Conservation (phyloP, 371 early-diverging fungal species). For the Rhizopus delemar region DNA sequence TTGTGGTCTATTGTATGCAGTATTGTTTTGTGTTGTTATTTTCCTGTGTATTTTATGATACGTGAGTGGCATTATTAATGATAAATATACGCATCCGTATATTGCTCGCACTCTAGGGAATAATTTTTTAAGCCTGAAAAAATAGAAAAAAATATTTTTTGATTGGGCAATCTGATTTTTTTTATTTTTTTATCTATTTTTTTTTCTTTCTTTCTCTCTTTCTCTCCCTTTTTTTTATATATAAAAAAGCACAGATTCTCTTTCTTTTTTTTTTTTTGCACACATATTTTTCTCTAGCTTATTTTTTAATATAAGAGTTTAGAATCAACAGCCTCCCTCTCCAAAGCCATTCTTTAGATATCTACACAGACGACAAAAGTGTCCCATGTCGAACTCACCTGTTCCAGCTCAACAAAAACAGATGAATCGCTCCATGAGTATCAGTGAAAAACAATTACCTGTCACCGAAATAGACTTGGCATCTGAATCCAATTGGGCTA, state of each 20-base stretch:
- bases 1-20: too few species aligned
- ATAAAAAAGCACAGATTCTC: too few species aligned
- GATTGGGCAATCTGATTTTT: background rate
- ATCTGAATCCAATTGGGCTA: slow-evolving; percentile 36
- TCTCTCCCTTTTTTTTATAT: too few species aligned
- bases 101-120: background rate
- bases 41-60: too few species aligned
- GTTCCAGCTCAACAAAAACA: slow-evolving; percentile 7
- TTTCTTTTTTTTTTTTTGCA: background rate
- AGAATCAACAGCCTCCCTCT: slow-evolving; percentile 7
- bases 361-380: slow-evolving; percentile 1
- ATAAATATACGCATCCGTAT: too few species aligned
- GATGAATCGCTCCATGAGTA: slow-evolving; percentile 21
- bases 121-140: background rate
- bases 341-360: background rate
- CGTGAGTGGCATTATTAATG: too few species aligned
- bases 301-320: background rate
- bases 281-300: background rate
- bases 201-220: too few species aligned
- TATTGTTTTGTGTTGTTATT: too few species aligned
- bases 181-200: background rate
- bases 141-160: background rate
- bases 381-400: slow-evolving; percentile 3
- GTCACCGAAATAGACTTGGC: slow-evolving; percentile 10
- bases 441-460: slow-evolving; percentile 18